Conservation (phyloP, 139 green algal species). For the Mesotaenium endlicherianum region DNA sequence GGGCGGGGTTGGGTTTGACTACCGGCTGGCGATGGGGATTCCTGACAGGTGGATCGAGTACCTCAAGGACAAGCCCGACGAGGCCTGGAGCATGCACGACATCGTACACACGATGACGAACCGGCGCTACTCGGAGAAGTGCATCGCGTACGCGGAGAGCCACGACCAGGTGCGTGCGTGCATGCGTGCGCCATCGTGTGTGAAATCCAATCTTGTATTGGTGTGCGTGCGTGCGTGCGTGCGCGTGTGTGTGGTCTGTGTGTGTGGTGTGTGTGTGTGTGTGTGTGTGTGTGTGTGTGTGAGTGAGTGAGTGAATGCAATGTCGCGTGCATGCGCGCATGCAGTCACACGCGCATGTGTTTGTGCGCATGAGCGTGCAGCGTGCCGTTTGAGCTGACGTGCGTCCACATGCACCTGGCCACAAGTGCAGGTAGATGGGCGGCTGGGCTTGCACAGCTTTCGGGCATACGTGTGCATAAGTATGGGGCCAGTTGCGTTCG, state of each 20-base stretch:
- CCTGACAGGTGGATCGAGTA: conserved; percentile 88
- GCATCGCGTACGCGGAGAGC: conserved; percentile 60
- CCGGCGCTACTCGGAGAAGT: conserved; percentile 64
- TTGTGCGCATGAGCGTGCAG: neutral
- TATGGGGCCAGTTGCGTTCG: no score
- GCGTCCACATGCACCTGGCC: no score
- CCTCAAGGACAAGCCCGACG: conserved; percentile 71
- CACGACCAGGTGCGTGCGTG: conserved; percentile 53
- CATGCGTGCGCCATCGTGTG: neutral
- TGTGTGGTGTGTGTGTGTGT: no score
- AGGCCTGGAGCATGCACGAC: conserved; percentile 80
- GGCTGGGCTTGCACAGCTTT: no score
- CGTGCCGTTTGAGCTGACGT: no score
- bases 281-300: no score
- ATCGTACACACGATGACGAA: conserved; percentile 86
- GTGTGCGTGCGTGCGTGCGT: neutral
- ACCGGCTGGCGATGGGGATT: conserved; percentile 86
- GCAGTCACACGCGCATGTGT: neutral
- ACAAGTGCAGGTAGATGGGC: no score
- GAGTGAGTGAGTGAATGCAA: no score
- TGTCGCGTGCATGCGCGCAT: neutral
- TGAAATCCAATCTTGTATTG: neutral
- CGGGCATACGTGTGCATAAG: no score
- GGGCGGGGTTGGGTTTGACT: conserved; percentile 93
- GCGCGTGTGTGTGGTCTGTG: neutral